Percentiles rank a stretch among this genome's conserved stretches.
phyloP scores from a whole-genome alignment of 2,329 filamentous ascomycete species.

The Daldinia eschscholtzii region DNA sequence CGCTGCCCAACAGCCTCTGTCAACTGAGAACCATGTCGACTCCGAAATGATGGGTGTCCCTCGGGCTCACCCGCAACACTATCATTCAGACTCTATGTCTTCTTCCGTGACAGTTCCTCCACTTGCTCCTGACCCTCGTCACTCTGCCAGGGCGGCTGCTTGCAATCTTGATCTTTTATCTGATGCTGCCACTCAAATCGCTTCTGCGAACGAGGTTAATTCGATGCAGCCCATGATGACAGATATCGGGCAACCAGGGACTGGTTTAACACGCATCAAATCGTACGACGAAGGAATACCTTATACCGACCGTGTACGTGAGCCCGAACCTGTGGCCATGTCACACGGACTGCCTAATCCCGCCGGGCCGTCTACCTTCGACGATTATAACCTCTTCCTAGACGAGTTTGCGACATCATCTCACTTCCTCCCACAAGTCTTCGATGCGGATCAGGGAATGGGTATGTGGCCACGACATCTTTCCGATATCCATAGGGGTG shows the following conservation, averaged over 20 bases:
- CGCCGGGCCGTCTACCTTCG: conserved; percentile 59
- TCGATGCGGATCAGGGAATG: conserved; percentile 67
- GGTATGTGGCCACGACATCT: conserved; percentile 63
- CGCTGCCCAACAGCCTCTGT: conserved; percentile 59
- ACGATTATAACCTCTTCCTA: conserved; percentile 71
- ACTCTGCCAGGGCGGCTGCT: conserved; percentile 60
- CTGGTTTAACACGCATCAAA: conserved; percentile 61
- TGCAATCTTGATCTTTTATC: conserved; percentile 71
- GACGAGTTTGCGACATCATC: conserved; percentile 68
- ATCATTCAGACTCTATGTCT: conserved; percentile 58
- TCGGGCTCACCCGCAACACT: conserved; percentile 55
- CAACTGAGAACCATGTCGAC: conserved; percentile 62
- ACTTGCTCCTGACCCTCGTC: conserved; percentile 62
- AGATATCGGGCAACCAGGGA: conserved; percentile 58
- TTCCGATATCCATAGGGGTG: conserved; percentile 56
- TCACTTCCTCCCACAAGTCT: conserved; percentile 67
- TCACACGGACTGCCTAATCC: conserved; percentile 58
- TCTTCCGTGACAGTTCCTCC: conserved; percentile 55
- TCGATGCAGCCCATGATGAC: conserved; percentile 65
- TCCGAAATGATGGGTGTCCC: conserved; percentile 61
- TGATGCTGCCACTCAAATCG: conserved; percentile 67
- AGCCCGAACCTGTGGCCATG: conserved; percentile 59
- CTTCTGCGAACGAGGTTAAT: conserved; percentile 67
- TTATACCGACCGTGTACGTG: conserved; percentile 63
- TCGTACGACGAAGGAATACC: conserved; percentile 63